Base-by-base conservation (phyloP, 2,329 filamentous ascomycete species). In the Fusarium marasasianum region DNA sequence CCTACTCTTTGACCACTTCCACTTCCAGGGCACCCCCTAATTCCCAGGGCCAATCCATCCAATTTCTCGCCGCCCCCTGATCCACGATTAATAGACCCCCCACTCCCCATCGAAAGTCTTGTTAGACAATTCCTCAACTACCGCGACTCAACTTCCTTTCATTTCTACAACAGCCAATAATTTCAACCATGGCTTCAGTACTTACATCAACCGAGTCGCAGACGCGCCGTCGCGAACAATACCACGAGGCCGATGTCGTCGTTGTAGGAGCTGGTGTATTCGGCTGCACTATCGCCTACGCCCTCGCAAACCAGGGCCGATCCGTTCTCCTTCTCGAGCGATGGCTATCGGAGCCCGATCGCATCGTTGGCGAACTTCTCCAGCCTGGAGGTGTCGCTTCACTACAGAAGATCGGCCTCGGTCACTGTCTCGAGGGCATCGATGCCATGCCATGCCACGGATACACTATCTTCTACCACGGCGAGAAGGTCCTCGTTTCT, bases 301-400 rank as follows among this genome's bases (percentile, higher is more conserved):
- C 96, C 29, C 88, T 98, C 51, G 95, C 93, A 67, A 92, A 93
- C 77, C 96, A 98, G 84, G 95, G 95, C 61, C 91, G 96, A 72
- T 97, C 93, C 81, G 95, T 99, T 33, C 88, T 98, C 33, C 86
- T 99, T 58, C 90, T 99, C 57, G 96, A 99, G 85, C 90, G 90
- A 79, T 97, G 91, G 84, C 87, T 98, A 84, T 94, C 94, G 83
- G 93, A 98, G 85, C 96, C 96, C 26, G 93, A 98, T 84, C 91
- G 96, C 73, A 99, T 99, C 76, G 95, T 99, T 54, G 96, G 96
- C 77, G 96, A 99, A 85, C 85, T 99, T 74, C 86, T 99, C 77
- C 96, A 99, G 83, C 96, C 96, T 0, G 96, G 96, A 57, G 96
- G 96, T 56, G 91, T 98, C 40, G 87, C 90, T 59, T 93, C 96